Evolutionary conservation across 306 rosid species (phyloP).

Genomic region (Pyrus bretschneideri): DNA sequence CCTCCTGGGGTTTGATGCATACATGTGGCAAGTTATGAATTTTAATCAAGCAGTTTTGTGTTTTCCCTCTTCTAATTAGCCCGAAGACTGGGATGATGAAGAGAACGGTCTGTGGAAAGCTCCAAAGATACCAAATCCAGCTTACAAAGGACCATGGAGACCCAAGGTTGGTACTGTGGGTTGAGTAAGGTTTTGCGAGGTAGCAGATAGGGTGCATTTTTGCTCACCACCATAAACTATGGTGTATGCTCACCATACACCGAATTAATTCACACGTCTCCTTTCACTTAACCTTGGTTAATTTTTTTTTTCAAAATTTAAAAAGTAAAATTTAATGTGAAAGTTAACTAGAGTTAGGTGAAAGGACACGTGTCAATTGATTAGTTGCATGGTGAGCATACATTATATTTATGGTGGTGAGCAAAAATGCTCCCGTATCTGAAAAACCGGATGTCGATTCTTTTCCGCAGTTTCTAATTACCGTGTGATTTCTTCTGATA

Average conservation of each 20-base stretch:
- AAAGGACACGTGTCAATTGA: too few species aligned
- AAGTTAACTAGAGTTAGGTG: too few species aligned
- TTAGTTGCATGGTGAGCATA: too few species aligned
- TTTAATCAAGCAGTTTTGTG: too few species aligned
- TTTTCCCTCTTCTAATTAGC: slow-evolving; percentile 41
- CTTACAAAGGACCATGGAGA: slow-evolving; percentile 94
- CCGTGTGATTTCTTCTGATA: slow-evolving; percentile 8
- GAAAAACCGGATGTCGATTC: not conserved
- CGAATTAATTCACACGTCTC: too few species aligned
- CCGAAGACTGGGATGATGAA: slow-evolving; percentile 85
- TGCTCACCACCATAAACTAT: too few species aligned
- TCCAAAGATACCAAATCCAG: slow-evolving; percentile 85
- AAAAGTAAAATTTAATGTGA: too few species aligned
- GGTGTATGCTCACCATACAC: too few species aligned
- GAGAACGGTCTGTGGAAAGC: slow-evolving; percentile 86
- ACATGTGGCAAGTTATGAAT: not conserved
- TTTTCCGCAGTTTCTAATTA: slow-evolving; percentile 6
- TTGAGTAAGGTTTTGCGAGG: slow-evolving; percentile 19
- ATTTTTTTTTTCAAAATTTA: too few species aligned
- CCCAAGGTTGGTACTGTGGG: slow-evolving; percentile 73
- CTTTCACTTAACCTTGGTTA: too few species aligned
- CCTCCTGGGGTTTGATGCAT: not conserved
- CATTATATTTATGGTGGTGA: too few species aligned
- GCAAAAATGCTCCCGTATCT: too few species aligned
- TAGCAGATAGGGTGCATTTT: not conserved